A percentile compares a stretch with the other conserved stretches of the same genome.
Evolutionary conservation across 257 asterid genomes (phyloP).

Genomic region (Jaltomata sinuosa): DNA sequence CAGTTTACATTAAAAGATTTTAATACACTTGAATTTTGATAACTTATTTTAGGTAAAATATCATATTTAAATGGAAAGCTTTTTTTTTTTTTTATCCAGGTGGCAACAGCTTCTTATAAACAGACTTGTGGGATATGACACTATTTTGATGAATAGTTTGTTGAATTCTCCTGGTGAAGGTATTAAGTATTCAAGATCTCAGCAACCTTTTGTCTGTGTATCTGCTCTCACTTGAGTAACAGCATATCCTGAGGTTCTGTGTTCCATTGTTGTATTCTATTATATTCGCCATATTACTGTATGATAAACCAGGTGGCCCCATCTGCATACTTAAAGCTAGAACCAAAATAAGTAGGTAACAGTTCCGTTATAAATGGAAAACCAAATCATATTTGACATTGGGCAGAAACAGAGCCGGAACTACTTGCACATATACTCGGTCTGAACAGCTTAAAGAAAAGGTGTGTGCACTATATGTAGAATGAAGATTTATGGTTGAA

Average conservation of each 20-base stretch:
- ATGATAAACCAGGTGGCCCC: background rate
- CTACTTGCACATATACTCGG: background rate
- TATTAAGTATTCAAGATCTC: conserved; percentile 22
- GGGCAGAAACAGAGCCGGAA: background rate
- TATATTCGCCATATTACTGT: background rate
- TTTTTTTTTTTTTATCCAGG: conserved; percentile 33
- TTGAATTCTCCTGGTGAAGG: conserved; percentile 90
- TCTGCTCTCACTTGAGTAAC: background rate
- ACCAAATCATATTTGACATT: background rate
- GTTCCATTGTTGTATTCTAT: background rate
- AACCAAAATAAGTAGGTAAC: background rate
- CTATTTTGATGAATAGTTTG: conserved; percentile 94
- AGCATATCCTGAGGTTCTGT: background rate
- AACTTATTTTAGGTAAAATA: background rate
- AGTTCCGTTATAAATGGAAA: background rate
- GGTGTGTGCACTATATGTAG: background rate
- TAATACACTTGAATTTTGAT: background rate
- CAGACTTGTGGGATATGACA: conserved; percentile 95
- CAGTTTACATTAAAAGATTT: background rate
- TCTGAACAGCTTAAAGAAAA: background rate
- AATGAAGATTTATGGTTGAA: background rate
- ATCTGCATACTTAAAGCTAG: background rate
- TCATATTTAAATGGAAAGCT: background rate
- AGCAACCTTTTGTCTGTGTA: background rate
- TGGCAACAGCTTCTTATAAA: conserved; percentile 99